Evolutionary conservation across 2,329 filamentous ascomycete genomes (phyloP).

Genomic region (Raffaelea albimanens): DNA sequence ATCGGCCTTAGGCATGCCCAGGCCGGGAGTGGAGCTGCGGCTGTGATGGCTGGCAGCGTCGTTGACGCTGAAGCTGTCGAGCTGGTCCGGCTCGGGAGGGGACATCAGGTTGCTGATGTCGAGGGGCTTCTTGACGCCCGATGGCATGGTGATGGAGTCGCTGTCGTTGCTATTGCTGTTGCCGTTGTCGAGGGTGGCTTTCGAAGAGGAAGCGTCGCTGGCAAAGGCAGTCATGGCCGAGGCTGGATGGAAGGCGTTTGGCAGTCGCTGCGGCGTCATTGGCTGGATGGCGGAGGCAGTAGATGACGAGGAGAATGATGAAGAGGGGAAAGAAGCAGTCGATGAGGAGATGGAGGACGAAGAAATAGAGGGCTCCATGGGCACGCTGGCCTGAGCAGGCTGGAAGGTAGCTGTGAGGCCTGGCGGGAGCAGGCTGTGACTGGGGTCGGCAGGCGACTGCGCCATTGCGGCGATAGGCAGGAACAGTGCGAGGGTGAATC

Average conservation of each 20-base stretch:
- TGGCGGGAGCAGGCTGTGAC: neutral
- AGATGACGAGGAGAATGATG: neutral
- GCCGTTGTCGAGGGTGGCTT: neutral
- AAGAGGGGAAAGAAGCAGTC: neutral
- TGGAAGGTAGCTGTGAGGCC: neutral
- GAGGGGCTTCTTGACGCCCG: conserved; percentile 27
- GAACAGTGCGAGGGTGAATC: no score
- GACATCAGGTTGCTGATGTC: conserved; percentile 52
- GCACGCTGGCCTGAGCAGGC: conserved; percentile 2
- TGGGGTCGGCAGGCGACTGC: neutral
- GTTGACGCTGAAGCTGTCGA: conserved; percentile 39
- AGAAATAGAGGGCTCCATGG: conserved; percentile 12
- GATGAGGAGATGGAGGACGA: conserved; percentile 2
- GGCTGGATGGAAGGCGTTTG: neutral
- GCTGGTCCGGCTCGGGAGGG: conserved; percentile 44
- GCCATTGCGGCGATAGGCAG: neutral
- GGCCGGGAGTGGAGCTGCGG: conserved; percentile 8
- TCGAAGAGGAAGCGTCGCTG: no score
- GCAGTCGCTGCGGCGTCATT: no score
- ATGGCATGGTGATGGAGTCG: neutral
- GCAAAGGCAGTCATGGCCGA: neutral
- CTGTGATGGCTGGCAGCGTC: conserved; percentile 11
- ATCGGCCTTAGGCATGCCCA: conserved; percentile 8
- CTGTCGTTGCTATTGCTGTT: neutral
- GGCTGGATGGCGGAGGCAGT: neutral